These are phyloP conservation scores for Colletotrichum sp. DNA, from an alignment of 2,329 filamentous ascomycete genomes.

Conservation along the genomic window DNA sequence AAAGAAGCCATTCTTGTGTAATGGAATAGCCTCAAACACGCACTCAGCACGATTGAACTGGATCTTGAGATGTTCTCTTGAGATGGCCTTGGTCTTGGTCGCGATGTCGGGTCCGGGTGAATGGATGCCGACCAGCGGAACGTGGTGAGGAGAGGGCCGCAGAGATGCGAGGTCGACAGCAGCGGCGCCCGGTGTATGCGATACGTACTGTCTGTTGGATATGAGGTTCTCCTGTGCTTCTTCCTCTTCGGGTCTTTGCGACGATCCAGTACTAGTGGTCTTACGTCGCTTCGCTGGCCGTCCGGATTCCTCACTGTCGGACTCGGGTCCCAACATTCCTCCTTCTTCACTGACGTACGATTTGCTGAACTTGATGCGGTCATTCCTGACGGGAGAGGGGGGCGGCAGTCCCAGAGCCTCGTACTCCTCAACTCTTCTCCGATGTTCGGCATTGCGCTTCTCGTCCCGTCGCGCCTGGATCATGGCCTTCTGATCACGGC, in stretches of 20 bases:
- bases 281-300: slow-evolving; percentile 54
- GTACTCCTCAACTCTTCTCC: slow-evolving; percentile 51
- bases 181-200: slow-evolving; percentile 63
- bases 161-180: slow-evolving; percentile 65
- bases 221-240: slow-evolving; percentile 52
- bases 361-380: slow-evolving; percentile 63
- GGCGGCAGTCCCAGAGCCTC: slow-evolving; percentile 54
- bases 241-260: slow-evolving; percentile 42
- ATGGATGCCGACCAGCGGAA: slow-evolving; percentile 75
- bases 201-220: slow-evolving; percentile 64
- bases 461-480: slow-evolving; percentile 59
- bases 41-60: slow-evolving; percentile 68
- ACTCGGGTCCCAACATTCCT: slow-evolving; percentile 70
- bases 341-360: slow-evolving; percentile 74
- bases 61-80: slow-evolving; percentile 75
- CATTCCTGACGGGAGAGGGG: slow-evolving; percentile 53
- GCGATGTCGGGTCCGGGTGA: slow-evolving; percentile 68
- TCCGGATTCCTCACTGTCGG: slow-evolving; percentile 57
- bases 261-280: slow-evolving; percentile 48
- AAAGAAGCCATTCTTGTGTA: slow-evolving; percentile 73
- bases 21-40: slow-evolving; percentile 67
- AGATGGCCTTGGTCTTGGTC: slow-evolving; percentile 73
- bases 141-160: slow-evolving; percentile 64
- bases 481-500: slow-evolving; percentile 69
- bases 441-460: slow-evolving; percentile 50